Evolutionary conservation across 148 eudicot species (phyloP).

Genomic region (Tetragonia tetragonoides): DNA sequence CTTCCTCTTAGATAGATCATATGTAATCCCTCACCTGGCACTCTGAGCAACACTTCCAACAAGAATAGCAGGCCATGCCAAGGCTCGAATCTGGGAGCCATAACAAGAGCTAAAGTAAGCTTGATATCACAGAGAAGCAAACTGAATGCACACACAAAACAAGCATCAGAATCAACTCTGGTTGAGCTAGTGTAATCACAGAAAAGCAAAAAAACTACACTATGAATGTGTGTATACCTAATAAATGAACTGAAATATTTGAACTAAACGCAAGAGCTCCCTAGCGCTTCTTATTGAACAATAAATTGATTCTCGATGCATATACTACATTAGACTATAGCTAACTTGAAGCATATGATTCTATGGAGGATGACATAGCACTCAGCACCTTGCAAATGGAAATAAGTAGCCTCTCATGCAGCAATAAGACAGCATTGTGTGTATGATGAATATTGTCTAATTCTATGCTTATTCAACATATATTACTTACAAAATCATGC

Average conservation of each 20-base stretch:
- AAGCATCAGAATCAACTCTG: not conserved
- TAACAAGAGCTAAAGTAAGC: conserved; percentile 13
- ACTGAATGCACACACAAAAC: conserved; percentile 7
- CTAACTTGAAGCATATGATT: not conserved
- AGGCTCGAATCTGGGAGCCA: conserved; percentile 69
- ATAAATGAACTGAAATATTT: not conserved
- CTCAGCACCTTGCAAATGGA: not conserved
- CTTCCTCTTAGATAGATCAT: not conserved
- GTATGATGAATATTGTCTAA: not conserved
- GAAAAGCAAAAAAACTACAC: not conserved
- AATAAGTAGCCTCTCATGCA: not conserved
- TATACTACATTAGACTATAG: not conserved
- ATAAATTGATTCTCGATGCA: not conserved
- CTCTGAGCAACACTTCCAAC: conserved; percentile 95
- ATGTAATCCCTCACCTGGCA: conserved; percentile 59
- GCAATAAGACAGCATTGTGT: not conserved
- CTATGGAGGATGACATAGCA: not conserved
- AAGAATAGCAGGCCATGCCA: conserved; percentile 97
- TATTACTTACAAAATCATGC: not conserved
- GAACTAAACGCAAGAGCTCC: not conserved
- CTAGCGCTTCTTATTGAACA: not conserved
- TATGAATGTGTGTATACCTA: not conserved
- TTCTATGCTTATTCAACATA: not conserved
- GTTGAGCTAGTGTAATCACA: not conserved
- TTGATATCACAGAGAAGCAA: not conserved